These are phyloP conservation scores for Clavaria fumosa DNA, from an alignment of 768 basidiomycete genomes.

Conservation along the genomic window DNA sequence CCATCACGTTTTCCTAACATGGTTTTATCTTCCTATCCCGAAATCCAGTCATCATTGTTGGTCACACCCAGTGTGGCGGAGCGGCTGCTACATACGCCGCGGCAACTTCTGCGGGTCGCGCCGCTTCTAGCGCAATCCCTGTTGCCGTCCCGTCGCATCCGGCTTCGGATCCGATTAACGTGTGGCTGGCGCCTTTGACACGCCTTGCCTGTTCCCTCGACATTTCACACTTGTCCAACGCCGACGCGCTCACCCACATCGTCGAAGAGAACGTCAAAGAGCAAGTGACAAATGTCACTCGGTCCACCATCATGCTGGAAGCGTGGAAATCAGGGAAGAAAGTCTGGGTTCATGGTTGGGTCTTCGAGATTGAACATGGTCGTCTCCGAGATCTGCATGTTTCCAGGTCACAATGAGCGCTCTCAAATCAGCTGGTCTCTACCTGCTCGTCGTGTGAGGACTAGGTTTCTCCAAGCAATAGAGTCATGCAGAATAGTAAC, in stretches of 20 bases:
- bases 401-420: no score
- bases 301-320: slow-evolving; percentile 17
- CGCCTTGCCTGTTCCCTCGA: slow-evolving; percentile 24
- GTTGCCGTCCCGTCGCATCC: slow-evolving; percentile 10
- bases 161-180: slow-evolving; percentile 24
- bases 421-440: no score
- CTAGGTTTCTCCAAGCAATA: no score
- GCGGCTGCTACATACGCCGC: slow-evolving; percentile 26
- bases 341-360: slow-evolving; percentile 31
- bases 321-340: slow-evolving; percentile 16
- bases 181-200: slow-evolving; percentile 43
- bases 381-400: slow-evolving; percentile 23
- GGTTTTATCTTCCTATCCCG: slow-evolving; percentile 7
- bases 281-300: slow-evolving; percentile 21
- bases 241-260: slow-evolving; percentile 18
- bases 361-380: slow-evolving; percentile 32
- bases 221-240: slow-evolving; percentile 11
- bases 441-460: no score
- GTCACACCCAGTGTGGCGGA: slow-evolving; percentile 59
- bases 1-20: slow-evolving; percentile 8
- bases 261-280: slow-evolving; percentile 27
- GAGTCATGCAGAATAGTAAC: neutral
- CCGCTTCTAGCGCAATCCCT: slow-evolving; percentile 4
- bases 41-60: slow-evolving; percentile 36
- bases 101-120: slow-evolving; percentile 9